Base-by-base conservation (phyloP, 306 rosid genomes). In the Castanea crenata region DNA sequence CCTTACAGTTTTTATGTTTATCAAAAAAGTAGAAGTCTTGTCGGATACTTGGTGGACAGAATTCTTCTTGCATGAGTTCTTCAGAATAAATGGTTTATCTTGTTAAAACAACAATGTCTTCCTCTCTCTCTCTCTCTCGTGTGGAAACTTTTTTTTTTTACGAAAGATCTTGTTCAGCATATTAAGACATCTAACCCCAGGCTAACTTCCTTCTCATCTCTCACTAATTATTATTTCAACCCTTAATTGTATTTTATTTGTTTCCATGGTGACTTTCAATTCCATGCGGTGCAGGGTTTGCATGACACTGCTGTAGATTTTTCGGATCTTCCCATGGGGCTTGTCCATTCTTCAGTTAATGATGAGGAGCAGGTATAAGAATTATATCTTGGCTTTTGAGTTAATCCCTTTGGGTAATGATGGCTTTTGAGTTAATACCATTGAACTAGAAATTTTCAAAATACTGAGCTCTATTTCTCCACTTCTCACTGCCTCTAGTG, bases 331-430 rank as follows among this genome's bases (percentile, higher is more conserved):
- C 90, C 90, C 16, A 81, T 78, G 69, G 89, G 76, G 76, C 75
- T 86, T 74, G 89, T 55, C 71, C 84, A 79, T 91, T 87, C 92
- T 74, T 84, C 93, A 7, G 78, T 82, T 75, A 86, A 83, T 83
- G 94, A 87, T 57, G 91, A 82, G 76, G 97, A 86, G 61, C 97
- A 92, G 99, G 99, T 95, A 90, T 25, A 63, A 62, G 80, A 61
- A 14, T 19, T 14, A 52, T 18, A 49, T 69, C 51, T 63, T 41
- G 75, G 23, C 20, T 65, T 32, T 32, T 63, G 35, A 61, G 41
- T 5, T 14, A 15, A 6, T 7, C 15, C 9, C 6, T 12, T 29
- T 63, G 38, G 69, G 11, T 27, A 14, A 14, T 12, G 41, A 63
- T 25, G 65, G 69, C 18, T 62, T 27, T 27, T 58, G 20, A 63